phyloP scores from a whole-genome alignment of 225 moss, liverwort and hornwort species.

The Pleurozium schreberi region DNA sequence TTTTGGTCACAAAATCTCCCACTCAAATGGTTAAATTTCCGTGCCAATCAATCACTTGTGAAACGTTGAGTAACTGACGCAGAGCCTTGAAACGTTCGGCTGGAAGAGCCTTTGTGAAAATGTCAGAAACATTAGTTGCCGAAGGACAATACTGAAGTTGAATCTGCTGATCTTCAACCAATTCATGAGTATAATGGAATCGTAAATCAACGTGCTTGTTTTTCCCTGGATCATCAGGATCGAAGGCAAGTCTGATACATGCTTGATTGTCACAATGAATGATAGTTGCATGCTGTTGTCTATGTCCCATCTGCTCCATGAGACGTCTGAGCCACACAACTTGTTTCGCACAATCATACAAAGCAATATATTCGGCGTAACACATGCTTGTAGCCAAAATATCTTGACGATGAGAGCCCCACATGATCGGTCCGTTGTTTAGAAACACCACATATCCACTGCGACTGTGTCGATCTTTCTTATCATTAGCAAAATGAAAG shows the following conservation, averaged over 20 bases:
- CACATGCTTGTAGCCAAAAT: too few species aligned
- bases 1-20: neutral
- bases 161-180: neutral
- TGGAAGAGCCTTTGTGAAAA: neutral
- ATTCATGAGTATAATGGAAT: neutral
- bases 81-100: neutral
- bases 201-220: neutral
- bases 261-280: neutral
- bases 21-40: neutral
- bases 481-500: too few species aligned
- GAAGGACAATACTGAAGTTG: neutral
- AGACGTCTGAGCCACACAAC: too few species aligned
- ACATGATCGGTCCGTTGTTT: too few species aligned
- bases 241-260: neutral
- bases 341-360: too few species aligned
- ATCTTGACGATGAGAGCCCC: too few species aligned
- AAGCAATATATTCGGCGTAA: too few species aligned
- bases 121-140: neutral
- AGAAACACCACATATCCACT: too few species aligned
- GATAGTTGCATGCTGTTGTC: too few species aligned
- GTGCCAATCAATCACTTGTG: neutral
- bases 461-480: too few species aligned
- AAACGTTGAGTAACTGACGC: neutral
- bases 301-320: too few species aligned
- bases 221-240: neutral